Base-by-base conservation (phyloP, 805 yeast genomes). In the Ascoidea asiatica region DNA sequence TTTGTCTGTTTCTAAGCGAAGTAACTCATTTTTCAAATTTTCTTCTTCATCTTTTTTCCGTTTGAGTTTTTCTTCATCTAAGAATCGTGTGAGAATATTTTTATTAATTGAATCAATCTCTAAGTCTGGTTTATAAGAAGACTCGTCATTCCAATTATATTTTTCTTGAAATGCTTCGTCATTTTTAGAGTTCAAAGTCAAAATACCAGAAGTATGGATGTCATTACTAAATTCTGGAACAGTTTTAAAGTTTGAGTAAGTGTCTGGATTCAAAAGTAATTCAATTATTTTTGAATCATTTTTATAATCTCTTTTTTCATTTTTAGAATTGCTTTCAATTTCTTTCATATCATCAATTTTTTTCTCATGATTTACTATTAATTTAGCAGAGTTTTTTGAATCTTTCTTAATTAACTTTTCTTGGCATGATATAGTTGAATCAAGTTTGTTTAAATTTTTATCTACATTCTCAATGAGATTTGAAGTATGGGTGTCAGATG, bases 231-330 rank as follows among this genome's bases (percentile, higher is more conserved):
- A n/a, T 7, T 21, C 22, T 19, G 36, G 38, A 23, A 44, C 22
- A 20, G 47, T 47, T 23, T 38, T 19, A 33, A 47, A 47, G 13
- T 17, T n/a, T 3, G 45, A 37, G 35, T 47, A 47, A 8, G 46
- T 47, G 5, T 38, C 17, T 5, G 50, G 47, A 42, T 44, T 21
- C 5, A 42, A 38, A 18, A 47, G 43, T 36, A 47, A 44, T 13
- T 42, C 20, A 33, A 47, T 43, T 15, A 38, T 18, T 18, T 42
- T 6, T 3, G 8, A 15, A 29, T 29, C 35, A 29, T 29, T 29
- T 3, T 29, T 29, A 15, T 29, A 29, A 15, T 29, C 15, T 29
- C 35, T 29, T 15, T 29, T 29, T 18, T 19, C 21, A 4, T 22
- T 22, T 39, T 17, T 17, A 37, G 7, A 11, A 19, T 17, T 17